Evolutionary conservation across 352 stramenopile species (phyloP).

Genomic region (Halophytophthora polymorphica): DNA sequence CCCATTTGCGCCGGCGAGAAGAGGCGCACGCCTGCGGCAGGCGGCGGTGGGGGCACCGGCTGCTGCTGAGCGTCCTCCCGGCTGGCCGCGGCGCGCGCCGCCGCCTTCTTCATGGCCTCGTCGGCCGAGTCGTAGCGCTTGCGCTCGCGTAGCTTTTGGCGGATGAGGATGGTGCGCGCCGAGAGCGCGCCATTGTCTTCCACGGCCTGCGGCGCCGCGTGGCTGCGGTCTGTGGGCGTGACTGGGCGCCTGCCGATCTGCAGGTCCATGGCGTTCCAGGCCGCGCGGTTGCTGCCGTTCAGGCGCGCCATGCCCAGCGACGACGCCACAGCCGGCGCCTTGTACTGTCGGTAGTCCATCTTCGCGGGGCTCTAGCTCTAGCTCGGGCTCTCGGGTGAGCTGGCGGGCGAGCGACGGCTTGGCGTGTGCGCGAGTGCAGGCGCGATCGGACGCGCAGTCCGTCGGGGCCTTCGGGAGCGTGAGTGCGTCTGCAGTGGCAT

Average conservation of each 20-base stretch:
- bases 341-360: neutral
- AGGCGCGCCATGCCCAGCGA: constrained; percentile 23
- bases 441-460: too few species aligned
- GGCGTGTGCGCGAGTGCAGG: too few species aligned
- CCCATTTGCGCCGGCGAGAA: constrained; percentile 41
- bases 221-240: constrained; percentile 3
- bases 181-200: constrained; percentile 52
- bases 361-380: too few species aligned
- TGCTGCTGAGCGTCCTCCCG: constrained; percentile 11
- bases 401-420: too few species aligned
- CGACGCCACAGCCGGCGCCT: constrained; percentile 3
- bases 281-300: constrained; percentile 35
- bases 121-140: constrained; percentile 86
- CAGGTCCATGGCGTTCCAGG: constrained; percentile 52
- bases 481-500: too few species aligned
- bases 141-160: constrained; percentile 62
- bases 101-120: constrained; percentile 68
- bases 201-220: neutral
- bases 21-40: neutral
- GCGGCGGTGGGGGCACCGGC: neutral
- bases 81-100: constrained; percentile 8
- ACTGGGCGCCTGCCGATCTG: constrained; percentile 23
- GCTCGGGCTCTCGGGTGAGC: too few species aligned
- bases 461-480: too few species aligned
- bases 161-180: constrained; percentile 77